These are phyloP conservation scores for Talaromyces rugulosus DNA, from an alignment of 2,329 filamentous ascomycete genomes.

Conservation along the genomic window DNA sequence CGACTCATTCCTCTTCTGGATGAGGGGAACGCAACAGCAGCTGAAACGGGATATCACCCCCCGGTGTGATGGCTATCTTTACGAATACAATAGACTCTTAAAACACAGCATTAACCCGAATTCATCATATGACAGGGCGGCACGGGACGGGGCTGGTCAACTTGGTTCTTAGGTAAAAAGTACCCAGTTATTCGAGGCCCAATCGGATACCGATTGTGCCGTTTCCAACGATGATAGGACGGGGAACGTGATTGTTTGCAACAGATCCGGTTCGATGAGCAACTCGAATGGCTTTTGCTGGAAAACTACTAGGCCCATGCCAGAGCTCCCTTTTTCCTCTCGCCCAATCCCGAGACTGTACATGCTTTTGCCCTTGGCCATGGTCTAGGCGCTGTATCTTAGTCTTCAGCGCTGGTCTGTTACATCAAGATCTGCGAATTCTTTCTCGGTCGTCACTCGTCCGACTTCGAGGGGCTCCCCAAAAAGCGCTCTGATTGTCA, in stretches of 20 bases:
- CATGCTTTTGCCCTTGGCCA: background rate
- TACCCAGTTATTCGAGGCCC: background rate
- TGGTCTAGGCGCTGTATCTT: background rate
- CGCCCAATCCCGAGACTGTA: background rate
- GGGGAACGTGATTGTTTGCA: background rate
- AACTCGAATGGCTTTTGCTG: background rate
- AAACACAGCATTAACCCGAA: background rate
- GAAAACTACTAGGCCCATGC: background rate
- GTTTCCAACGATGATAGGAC: slow-evolving; percentile 1
- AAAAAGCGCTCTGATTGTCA: background rate
- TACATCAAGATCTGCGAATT: background rate
- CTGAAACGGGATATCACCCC: background rate
- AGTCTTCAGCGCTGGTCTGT: background rate
- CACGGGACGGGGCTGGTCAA: background rate
- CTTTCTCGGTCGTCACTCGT: background rate
- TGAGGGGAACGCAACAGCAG: background rate
- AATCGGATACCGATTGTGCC: background rate
- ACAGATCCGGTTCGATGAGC: background rate
- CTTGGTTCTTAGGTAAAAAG: background rate
- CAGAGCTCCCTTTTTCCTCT: background rate
- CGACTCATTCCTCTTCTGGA: background rate
- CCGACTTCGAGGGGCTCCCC: background rate
- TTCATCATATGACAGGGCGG: background rate
- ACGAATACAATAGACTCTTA: background rate
- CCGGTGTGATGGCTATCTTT: background rate